Evolutionary conservation across 2,329 filamentous ascomycete genomes (phyloP), one percentile per base, ranked within the genome.

Genomic region (Claviceps digitariae): DNA sequence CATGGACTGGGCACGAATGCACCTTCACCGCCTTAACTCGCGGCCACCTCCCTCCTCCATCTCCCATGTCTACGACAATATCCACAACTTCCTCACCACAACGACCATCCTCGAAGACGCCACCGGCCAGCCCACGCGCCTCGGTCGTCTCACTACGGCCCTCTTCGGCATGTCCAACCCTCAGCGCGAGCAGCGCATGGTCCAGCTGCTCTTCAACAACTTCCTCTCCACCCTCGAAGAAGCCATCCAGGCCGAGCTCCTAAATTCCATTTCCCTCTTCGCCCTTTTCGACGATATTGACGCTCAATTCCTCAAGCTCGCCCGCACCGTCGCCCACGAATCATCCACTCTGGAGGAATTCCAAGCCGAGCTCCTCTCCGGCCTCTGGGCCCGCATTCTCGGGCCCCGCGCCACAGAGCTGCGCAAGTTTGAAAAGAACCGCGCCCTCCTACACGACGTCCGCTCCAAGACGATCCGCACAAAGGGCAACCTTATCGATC

Each of bases 1-100:
- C 51, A 96, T 97, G 90, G 89, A 95, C 65, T 96, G 91, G 91
- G 87, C 89, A 15, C 86, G 86, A 63, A 83, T 90, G 58, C 90
- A 96, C 67, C 79, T 97, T 15, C 76, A 82, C 56, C 82, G 83
- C 47, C 72, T 93, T 54, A 79, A 82, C 56, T 74, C 75, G 23
- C 71, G 78, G 21, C 80, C 82, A 7, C 76, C 79, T 1, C 77
- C 82, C 36, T 69, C 66, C 5, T 65, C 65, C 2, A 71, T 94
- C 23, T 80, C 84, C 20, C 81, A 82, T 13, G 79, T 86, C 45
- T 89, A 90, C 65, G 86, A 89, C 67, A 95, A 94, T 65, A 73
- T 95, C 48, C 87, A 95, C 73, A 83, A 79, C 60, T 70, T 91
- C 41, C 77, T 95, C 54, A 84, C 81, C 53, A 76, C 78, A 40